phyloP scores from a whole-genome alignment of 306 rosid species.

The Fagus crenata region DNA sequence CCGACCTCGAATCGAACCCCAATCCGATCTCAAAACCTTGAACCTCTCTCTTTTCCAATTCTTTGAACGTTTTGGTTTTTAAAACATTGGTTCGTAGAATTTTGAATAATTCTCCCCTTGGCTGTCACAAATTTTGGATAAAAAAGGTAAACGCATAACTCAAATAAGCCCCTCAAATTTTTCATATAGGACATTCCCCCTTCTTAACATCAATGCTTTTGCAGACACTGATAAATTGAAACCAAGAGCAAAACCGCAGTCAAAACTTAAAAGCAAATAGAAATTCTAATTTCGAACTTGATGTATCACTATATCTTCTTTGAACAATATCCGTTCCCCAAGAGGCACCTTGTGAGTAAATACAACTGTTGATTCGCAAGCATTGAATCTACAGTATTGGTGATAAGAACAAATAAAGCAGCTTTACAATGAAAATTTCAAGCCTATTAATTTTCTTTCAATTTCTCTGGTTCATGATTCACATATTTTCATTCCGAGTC shows the following conservation, averaged over 20 bases:
- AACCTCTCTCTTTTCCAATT: too few species aligned
- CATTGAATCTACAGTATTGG: conserved; percentile 19
- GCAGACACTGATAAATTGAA: neutral
- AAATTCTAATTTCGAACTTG: conserved; percentile 9
- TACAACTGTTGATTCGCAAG: conserved; percentile 33
- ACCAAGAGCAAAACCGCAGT: neutral
- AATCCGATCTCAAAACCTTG: too few species aligned
- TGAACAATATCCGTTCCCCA: conserved; percentile 25
- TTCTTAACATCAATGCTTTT: neutral
- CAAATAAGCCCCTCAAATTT: neutral
- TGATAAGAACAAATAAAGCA: conserved; percentile 24
- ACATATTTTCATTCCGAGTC: conserved; percentile 31
- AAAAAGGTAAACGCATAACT: neutral
- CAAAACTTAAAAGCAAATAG: neutral
- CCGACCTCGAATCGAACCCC: too few species aligned
- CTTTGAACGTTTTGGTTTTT: too few species aligned
- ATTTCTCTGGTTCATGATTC: conserved; percentile 5
- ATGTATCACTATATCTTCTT: conserved; percentile 26
- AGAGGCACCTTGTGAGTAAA: conserved; percentile 30
- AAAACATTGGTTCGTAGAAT: too few species aligned
- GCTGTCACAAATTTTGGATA: too few species aligned
- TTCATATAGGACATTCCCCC: neutral
- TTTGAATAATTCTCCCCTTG: too few species aligned
- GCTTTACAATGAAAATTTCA: conserved; percentile 38
- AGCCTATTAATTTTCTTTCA: conserved; percentile 25